These are phyloP conservation scores for Pneumocystis canis DNA, from an alignment of 1,139 yeast genomes.

Conservation along the genomic window DNA sequence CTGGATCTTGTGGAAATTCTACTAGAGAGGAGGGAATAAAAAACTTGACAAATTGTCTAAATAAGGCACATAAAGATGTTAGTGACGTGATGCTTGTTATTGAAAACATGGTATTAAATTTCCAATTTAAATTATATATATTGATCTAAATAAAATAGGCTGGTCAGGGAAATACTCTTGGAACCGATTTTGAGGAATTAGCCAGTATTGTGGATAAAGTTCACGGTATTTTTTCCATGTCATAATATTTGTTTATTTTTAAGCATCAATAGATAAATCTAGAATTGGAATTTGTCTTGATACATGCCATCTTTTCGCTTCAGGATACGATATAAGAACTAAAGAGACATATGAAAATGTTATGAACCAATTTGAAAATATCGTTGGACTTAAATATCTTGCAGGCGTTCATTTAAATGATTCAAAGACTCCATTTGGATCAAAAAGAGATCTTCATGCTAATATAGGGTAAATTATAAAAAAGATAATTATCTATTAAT, in stretches of 20 bases:
- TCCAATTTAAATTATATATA: background rate
- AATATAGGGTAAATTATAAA: slow-evolving; percentile 40
- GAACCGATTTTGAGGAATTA: slow-evolving; percentile 65
- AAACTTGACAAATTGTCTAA: slow-evolving; percentile 62
- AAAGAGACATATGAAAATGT: slow-evolving; percentile 44
- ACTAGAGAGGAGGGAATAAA: slow-evolving; percentile 51
- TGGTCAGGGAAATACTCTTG: slow-evolving; percentile 85
- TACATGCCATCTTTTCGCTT: slow-evolving; percentile 29
- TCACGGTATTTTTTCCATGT: slow-evolving; percentile 59
- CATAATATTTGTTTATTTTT: slow-evolving; percentile 70
- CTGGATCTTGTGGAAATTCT: slow-evolving; percentile 74
- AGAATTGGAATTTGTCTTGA: slow-evolving; percentile 10
- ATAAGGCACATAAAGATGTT: slow-evolving; percentile 61
- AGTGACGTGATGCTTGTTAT: slow-evolving; percentile 69
- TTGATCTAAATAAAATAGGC: slow-evolving; percentile 29
- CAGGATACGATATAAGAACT: slow-evolving; percentile 76
- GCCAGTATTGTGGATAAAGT: slow-evolving; percentile 58
- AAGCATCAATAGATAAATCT: background rate
- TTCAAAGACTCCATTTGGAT: slow-evolving; percentile 84
- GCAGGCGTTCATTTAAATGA: slow-evolving; percentile 80
- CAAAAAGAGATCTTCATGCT: slow-evolving; percentile 85
- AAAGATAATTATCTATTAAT: background rate
- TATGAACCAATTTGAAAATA: slow-evolving; percentile 58
- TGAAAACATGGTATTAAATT: slow-evolving; percentile 53
- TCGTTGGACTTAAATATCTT: slow-evolving; percentile 60